These are phyloP conservation scores for Talaromyces pinophilus DNA, from an alignment of 2,329 filamentous ascomycete species.

Conservation along the genomic window DNA sequence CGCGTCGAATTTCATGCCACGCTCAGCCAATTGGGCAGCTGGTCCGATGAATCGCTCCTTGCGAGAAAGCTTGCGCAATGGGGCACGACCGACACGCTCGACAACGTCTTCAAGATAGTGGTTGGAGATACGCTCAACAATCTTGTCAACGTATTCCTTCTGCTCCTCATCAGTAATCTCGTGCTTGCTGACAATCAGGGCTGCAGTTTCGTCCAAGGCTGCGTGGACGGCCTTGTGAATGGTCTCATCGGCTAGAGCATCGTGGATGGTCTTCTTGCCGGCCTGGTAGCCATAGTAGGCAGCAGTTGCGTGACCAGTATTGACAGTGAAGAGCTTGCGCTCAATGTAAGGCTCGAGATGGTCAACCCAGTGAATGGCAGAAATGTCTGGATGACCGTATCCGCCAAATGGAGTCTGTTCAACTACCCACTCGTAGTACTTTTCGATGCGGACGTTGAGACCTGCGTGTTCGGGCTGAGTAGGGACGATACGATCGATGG, in stretches of 20 bases:
- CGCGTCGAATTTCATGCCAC: constrained; percentile 68
- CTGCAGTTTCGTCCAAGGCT: constrained; percentile 81
- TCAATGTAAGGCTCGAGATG: constrained; percentile 94
- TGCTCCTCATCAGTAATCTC: constrained; percentile 74
- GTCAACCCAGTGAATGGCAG: constrained; percentile 90
- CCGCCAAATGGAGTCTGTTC: constrained; percentile 81
- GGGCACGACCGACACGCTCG: constrained; percentile 91
- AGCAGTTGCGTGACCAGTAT: constrained; percentile 93
- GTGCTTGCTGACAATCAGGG: constrained; percentile 84
- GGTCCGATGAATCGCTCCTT: constrained; percentile 96
- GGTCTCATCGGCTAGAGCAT: constrained; percentile 76
- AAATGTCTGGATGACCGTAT: constrained; percentile 68
- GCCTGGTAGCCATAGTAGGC: constrained; percentile 92
- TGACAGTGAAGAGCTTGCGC: constrained; percentile 99
- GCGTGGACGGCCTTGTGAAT: constrained; percentile 79
- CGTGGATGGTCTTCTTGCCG: constrained; percentile 84
- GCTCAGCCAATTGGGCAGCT: constrained; percentile 83
- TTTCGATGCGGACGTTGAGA: constrained; percentile 91
- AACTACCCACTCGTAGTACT: constrained; percentile 99
- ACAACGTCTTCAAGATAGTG: constrained; percentile 89
- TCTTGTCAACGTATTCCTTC: constrained; percentile 83
- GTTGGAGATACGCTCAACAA: constrained; percentile 90
- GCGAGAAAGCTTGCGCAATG: constrained; percentile 87
- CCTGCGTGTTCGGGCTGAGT: constrained; percentile 78
- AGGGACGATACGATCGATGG: constrained; percentile 97